Evolutionary conservation across 2,329 filamentous ascomycete genomes (phyloP), one percentile per base, ranked within the genome.

Genomic region (Phialocephala sp.): DNA sequence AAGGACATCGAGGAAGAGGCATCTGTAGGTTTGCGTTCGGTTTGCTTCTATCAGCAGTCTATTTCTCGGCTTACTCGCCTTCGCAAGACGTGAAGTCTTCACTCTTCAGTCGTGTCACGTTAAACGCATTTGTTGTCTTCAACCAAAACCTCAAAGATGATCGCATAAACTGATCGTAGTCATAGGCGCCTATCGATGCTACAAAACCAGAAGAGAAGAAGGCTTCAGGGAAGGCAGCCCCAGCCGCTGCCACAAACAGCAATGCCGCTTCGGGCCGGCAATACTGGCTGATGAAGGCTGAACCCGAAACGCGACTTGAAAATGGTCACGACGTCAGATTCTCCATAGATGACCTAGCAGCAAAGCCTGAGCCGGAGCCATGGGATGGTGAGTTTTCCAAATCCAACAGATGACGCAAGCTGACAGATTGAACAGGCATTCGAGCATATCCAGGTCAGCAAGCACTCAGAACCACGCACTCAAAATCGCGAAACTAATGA

Each of bases 281-380:
- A 78, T 93, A 91, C 78, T 94, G 91, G 91, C 84, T 95, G 37
- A 86, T 95, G 85, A 95, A 94, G 80, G 91, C 92, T 0, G 91
- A 99, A 79, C 94, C 95, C 0, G 91, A 97, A 72, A 88, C 93
- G 4, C 90, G 95, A 6, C 80, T 93, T 18, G 93, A 97, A 76
- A 94, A 93, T 62, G 94, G 93, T 0, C 82, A 91, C 59, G 94
- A 98, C 76, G 92, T 97, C 55, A 91, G 88, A 71, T 99, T 98
- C 79, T 96, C 93, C 0, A 97, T 99, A 73, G 93, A 98, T 73
- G 94, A 98, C 76, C 80, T 99, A 41, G 85, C 86, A 15, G 85
- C 87, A 0, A 90, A 87, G 73, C 88, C 82, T 0, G 85, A 87
- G 73, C 93, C 94, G 1, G 94, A 98, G 75, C 89, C 92, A 0